Percentiles rank a stretch among this genome's conserved stretches.
These are phyloP conservation scores for Galerina sulciceps DNA, from an alignment of 768 basidiomycete species.

Conservation along the genomic window DNA sequence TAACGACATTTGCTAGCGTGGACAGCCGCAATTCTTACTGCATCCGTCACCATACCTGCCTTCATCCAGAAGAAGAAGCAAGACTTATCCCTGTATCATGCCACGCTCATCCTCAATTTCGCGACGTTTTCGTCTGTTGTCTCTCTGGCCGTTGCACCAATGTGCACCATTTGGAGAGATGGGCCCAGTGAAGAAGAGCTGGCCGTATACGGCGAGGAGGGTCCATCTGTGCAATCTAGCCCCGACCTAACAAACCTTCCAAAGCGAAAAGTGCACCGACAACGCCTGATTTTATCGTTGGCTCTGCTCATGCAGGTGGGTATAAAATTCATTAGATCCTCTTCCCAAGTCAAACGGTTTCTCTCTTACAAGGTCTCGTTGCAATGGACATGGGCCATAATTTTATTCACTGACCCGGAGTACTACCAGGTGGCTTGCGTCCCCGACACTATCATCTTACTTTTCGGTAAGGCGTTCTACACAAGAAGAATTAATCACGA, in stretches of 20 bases:
- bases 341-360: background rate
- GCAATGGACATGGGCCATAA: conserved; percentile 19
- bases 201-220: conserved; percentile 8
- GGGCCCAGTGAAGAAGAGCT: conserved; percentile 5
- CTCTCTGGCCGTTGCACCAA: conserved; percentile 22
- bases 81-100: conserved; percentile 18
- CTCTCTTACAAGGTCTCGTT: conserved; percentile 8
- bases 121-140: conserved; percentile 21
- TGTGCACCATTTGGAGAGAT: conserved; percentile 20
- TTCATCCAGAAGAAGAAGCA: conserved; percentile 15
- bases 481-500: conserved; percentile 9
- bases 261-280: conserved; percentile 14
- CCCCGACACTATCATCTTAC: conserved; percentile 12
- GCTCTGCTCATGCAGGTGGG: conserved; percentile 18
- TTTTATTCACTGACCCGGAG: conserved; percentile 18
- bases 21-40: conserved; percentile 17
- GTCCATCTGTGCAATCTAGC: background rate
- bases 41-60: conserved; percentile 19
- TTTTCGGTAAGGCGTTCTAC: conserved; percentile 14
- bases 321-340: background rate
- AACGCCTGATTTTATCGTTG: conserved; percentile 17
- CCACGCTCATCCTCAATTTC: conserved; percentile 21
- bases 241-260: conserved; percentile 12
- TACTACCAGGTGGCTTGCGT: conserved; percentile 19
- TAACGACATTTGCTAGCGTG: conserved; percentile 7